Evolutionary conservation across 768 basidiomycete genomes (phyloP), one percentile per base, ranked within the genome.

Genomic region (Podaxis mareebaensis): DNA sequence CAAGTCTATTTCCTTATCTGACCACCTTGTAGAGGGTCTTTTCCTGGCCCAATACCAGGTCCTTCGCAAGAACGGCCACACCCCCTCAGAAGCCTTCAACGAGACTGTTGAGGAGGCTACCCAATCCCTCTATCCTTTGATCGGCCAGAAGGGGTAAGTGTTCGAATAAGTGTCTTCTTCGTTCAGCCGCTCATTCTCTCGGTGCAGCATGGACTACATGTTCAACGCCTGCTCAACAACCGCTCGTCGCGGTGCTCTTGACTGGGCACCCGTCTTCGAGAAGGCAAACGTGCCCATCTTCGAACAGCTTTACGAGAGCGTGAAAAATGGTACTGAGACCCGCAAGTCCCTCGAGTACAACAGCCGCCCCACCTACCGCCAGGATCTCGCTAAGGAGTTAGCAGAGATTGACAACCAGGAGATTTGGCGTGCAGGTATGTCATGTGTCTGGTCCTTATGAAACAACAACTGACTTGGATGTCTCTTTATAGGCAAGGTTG

Each of bases 91-190:
- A 76, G 96, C 96, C 54, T 99, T 99, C 88, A 99, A 99, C 78
- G 97, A 99, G 84, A 99, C 97, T 64, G 97, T 99, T 65, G 97
- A 99, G 79, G 97, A 99, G 81, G 97, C 97, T n/a, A 99, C 96
- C 48, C 96, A 99, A 75, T 96, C 95, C 42, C 88, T 99, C 67
- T 98, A 93, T 83, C 97, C 97, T 64, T 78, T 99, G 76, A 95
- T 99, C 71, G 97, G 96, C 68, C 85, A 90, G 72, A 91, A 97
- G 75, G 95, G 95, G 90, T 92, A 75, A 60, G 87, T 73, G 6
- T 5, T 15, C 39, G 20, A 36, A 48, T 4, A 12, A 30, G 1
- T n/a, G 17, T 17, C 33, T 62, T 15, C 58, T 53, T 51, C 48
- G 22, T 58, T 26, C 6, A 57, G 24, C 44, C 36, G 58, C 40